A percentile compares a stretch with the other conserved stretches of the same genome.
Evolutionary conservation across 2,329 filamentous ascomycete genomes (phyloP).

Genomic region (Colletotrichum sp.): DNA sequence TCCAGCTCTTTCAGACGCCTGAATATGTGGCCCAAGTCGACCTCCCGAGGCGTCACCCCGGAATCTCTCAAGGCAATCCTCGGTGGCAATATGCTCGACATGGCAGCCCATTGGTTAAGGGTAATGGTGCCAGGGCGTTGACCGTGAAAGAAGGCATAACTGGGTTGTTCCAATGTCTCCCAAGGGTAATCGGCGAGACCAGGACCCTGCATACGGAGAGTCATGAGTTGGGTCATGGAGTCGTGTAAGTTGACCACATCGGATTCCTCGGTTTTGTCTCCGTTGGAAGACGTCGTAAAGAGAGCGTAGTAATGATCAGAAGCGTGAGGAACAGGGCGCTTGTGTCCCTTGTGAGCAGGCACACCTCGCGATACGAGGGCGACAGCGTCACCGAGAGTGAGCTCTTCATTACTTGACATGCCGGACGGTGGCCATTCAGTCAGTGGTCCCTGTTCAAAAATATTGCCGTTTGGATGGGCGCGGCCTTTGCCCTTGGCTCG

Average conservation of each 20-base stretch:
- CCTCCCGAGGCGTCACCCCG: conserved; percentile 63
- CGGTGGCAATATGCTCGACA: conserved; percentile 61
- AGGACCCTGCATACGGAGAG: conserved; percentile 51
- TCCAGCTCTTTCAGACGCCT: conserved; percentile 66
- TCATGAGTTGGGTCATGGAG: conserved; percentile 64
- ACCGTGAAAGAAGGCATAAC: conserved; percentile 72
- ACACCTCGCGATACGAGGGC: conserved; percentile 64
- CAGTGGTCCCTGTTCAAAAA: conserved; percentile 39
- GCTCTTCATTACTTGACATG: conserved; percentile 51
- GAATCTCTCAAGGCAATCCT: conserved; percentile 63
- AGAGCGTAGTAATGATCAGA: conserved; percentile 61
- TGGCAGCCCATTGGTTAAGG: conserved; percentile 71
- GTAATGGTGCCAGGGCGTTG: conserved; percentile 72
- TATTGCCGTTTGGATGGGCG: conserved; percentile 34
- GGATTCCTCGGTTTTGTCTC: conserved; percentile 47
- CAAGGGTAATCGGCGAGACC: conserved; percentile 57
- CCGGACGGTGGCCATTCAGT: conserved; percentile 64
- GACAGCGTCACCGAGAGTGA: conserved; percentile 59
- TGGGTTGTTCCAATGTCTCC: conserved; percentile 78
- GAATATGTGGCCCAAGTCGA: conserved; percentile 63
- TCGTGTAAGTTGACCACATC: conserved; percentile 58
- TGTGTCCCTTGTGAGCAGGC: conserved; percentile 61
- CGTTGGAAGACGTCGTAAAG: conserved; percentile 56
- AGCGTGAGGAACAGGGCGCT: conserved; percentile 57
- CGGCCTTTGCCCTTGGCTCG: conserved; percentile 44